Evolutionary conservation across 768 basidiomycete species (phyloP).

Genomic region (Amanita molliuscula): DNA sequence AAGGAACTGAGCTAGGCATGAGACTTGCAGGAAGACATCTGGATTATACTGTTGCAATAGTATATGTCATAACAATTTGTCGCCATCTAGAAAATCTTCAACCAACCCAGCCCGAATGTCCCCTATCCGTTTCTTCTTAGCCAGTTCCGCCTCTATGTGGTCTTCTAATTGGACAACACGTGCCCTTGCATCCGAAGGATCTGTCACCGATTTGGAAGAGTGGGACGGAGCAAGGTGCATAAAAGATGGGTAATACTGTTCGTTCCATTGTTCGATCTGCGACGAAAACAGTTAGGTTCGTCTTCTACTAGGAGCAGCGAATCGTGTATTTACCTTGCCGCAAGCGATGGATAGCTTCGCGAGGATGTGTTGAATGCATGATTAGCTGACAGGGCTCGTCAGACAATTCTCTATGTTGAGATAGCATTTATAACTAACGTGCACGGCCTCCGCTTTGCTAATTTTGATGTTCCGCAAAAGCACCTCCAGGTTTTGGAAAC

Average conservation of each 20-base stretch:
- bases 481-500: constrained; percentile 89
- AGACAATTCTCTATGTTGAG: not conserved
- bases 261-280: constrained; percentile 89
- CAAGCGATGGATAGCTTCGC: constrained; percentile 91
- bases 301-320: constrained; percentile 12
- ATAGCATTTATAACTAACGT: too few relatives aligned
- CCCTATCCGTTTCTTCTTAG: constrained; percentile 20
- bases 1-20: too few relatives aligned
- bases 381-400: constrained; percentile 58
- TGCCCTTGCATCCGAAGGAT: constrained; percentile 48
- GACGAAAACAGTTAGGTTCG: not conserved
- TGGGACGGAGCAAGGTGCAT: constrained; percentile 33
- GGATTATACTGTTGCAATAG: too few relatives aligned
- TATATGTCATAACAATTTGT: too few relatives aligned
- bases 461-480: constrained; percentile 91
- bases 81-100: too few relatives aligned
- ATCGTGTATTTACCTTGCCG: constrained; percentile 48
- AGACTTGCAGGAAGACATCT: too few relatives aligned
- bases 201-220: constrained; percentile 20
- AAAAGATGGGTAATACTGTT: constrained; percentile 91
- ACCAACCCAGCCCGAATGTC: constrained; percentile 12
- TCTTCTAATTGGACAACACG: constrained; percentile 36
- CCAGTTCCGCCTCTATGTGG: constrained; percentile 25
- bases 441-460: constrained; percentile 80
- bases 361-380: constrained; percentile 83